phyloP scores from a whole-genome alignment of 1,284 basidiomycete species.

The Trametes hirsuta region DNA sequence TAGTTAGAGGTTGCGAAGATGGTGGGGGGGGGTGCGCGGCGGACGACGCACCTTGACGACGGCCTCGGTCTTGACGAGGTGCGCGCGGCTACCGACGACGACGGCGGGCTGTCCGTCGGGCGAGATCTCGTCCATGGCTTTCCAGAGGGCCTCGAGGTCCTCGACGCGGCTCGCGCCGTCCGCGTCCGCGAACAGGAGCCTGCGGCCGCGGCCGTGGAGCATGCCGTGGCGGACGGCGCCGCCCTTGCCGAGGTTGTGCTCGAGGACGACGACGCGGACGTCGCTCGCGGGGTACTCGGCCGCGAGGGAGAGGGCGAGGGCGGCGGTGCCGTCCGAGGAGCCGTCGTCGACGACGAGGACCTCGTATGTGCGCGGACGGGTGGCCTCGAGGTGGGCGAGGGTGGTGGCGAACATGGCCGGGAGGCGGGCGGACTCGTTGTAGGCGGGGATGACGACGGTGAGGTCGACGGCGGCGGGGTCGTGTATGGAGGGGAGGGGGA shows the following conservation, averaged over 20 bases:
- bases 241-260: conserved; percentile 87
- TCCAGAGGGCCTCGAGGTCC: conserved; percentile 78
- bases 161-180: conserved; percentile 90
- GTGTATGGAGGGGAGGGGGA: conserved; percentile 55
- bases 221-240: conserved; percentile 92
- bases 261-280: conserved; percentile 80
- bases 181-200: conserved; percentile 92
- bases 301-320: conserved; percentile 68
- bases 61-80: conserved; percentile 88
- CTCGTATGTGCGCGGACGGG: conserved; percentile 59
- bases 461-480: conserved; percentile 65
- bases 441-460: conserved; percentile 87
- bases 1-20: background rate
- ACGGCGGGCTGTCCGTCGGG: conserved; percentile 55
- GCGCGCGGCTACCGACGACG: conserved; percentile 87
- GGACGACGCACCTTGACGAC: conserved; percentile 81
- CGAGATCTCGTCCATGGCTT: conserved; percentile 66
- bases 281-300: conserved; percentile 52
- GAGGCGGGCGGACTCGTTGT: conserved; percentile 85
- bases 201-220: conserved; percentile 74
- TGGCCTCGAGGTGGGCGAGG: conserved; percentile 57
- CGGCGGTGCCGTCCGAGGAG: conserved; percentile 75
- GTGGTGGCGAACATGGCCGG: conserved; percentile 81
- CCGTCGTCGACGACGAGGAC: conserved; percentile 92
- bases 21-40: too few species aligned